phyloP scores from a whole-genome alignment of 192 early-diverging fungal species.

The Thoreauomyces humboldtii region DNA sequence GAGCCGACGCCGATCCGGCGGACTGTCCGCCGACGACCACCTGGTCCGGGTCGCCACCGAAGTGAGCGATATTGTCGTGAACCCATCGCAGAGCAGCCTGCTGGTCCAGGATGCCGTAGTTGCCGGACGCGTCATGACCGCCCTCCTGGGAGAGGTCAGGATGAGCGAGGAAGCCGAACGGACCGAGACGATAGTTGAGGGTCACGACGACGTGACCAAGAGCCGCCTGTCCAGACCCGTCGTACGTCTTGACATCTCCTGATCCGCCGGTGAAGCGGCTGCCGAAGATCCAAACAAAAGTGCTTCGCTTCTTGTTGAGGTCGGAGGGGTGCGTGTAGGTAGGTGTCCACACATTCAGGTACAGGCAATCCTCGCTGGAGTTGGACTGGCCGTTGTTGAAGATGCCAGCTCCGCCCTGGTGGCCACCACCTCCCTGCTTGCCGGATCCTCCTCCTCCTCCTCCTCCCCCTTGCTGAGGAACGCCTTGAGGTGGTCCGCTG shows the following conservation, averaged over 20 bases:
- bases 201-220: slow-evolving; percentile 28
- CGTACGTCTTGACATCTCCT: slow-evolving; percentile 1
- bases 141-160: neutral
- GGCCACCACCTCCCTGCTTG: no score
- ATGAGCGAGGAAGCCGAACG: neutral
- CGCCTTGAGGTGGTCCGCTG: no score
- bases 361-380: slow-evolving; percentile 41
- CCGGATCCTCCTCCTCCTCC: no score
- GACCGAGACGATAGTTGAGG: slow-evolving; percentile 43
- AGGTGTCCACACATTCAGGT: slow-evolving; percentile 28
- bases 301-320: no score
- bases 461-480: no score
- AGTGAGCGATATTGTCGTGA: slow-evolving; percentile 49
- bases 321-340: no score
- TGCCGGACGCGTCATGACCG: slow-evolving; percentile 11
- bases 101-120: slow-evolving; percentile 57
- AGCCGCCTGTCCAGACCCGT: neutral
- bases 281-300: no score
- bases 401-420: no score
- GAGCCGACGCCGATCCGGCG: slow-evolving; percentile 35
- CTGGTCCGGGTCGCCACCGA: slow-evolving; percentile 55
- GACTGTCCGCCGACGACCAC: slow-evolving; percentile 54
- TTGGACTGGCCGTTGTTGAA: no score
- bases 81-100: slow-evolving; percentile 56
- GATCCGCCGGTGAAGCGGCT: slow-evolving; percentile 21